Evolutionary conservation across 257 asterid genomes (phyloP), one percentile per base, ranked within the genome.

Genomic region (Linderniella brevidens): DNA sequence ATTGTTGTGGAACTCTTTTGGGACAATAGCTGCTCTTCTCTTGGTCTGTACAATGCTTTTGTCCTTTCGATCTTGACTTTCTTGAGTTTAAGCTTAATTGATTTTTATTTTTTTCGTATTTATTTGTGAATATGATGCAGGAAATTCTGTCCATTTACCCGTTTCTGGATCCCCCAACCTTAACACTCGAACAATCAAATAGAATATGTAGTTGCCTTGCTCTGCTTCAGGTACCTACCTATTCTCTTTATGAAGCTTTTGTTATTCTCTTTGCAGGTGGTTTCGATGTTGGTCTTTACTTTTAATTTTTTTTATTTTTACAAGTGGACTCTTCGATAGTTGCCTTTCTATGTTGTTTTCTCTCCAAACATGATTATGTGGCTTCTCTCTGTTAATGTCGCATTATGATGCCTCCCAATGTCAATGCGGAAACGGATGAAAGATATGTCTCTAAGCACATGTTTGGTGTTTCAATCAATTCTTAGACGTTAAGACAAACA

Each of bases 131-230:
- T 40, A 19, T 13, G 46, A 41, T 68, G 64, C 86, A 88, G 98
- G 98, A 88, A 67, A 88, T 88, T 53, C 94, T 88, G 37, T 84
- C 93, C 37, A 84, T 88, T 49, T 88, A 88, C 68, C 98, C 96
- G 10, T 93, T 88, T 55, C 66, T 88, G 38, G 84, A 96, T 42
- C 98, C 98, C 8, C 98, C 98, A 37, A 84, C 75, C 71, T 64
- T 88, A 62, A 78, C 94, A 64, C 92, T 93, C 46, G 82, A 84
- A 0, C 96, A 88, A 56, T 88, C 98, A 6, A 84, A 80, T 64
- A 68, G 98, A 64, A 94, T 84, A 57, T 88, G 98, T 77, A 88
- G 85, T 76, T 95, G 96, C 44, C 93, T 88, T 49, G 96, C 96
- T 29, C 79, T 88, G 46, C 96, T 88, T 72, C 98, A 88, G 96